phyloP scores from a whole-genome alignment of 805 yeast genomes.

The Pichia eremophila region DNA sequence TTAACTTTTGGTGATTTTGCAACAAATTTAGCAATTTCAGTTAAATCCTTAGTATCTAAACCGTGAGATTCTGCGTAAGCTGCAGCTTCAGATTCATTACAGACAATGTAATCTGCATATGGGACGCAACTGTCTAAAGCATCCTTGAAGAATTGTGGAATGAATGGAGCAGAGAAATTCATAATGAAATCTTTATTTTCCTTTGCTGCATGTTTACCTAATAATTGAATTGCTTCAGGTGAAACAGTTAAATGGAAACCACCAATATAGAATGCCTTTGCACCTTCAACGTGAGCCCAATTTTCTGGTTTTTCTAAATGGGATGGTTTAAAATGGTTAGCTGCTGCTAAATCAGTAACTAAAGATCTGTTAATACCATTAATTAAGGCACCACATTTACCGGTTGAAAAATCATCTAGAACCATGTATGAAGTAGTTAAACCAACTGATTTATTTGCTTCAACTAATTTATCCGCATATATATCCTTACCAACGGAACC shows the following conservation, averaged over 20 bases:
- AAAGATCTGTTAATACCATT: constrained; percentile 78
- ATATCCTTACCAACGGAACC: constrained; percentile 95
- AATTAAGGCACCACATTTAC: constrained; percentile 96
- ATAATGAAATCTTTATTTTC: constrained; percentile 43
- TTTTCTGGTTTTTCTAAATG: constrained; percentile 85
- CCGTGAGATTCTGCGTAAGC: constrained; percentile 85
- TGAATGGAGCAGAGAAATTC: constrained; percentile 95
- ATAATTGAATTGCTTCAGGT: constrained; percentile 81
- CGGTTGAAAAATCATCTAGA: constrained; percentile 72
- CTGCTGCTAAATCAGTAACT: constrained; percentile 95
- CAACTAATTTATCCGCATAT: constrained; percentile 68
- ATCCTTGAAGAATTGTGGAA: constrained; percentile 91
- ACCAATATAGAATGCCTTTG: constrained; percentile 82
- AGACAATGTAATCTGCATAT: constrained; percentile 84
- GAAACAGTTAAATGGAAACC: constrained; percentile 99
- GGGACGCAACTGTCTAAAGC: constrained; percentile 72
- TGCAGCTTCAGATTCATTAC: constrained; percentile 96
- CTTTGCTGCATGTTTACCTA: constrained; percentile 77
- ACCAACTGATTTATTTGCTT: constrained; percentile 85
- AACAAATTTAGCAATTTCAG: constrained; percentile 70
- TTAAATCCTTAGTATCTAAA: constrained; percentile 49
- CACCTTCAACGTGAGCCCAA: constrained; percentile 79
- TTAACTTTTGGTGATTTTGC: constrained; percentile 73
- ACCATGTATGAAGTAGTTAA: constrained; percentile 79
- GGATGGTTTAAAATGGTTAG: constrained; percentile 86